phyloP scores from a whole-genome alignment of 2,329 filamentous ascomycete species.

The Gaeumannomyces tritici region DNA sequence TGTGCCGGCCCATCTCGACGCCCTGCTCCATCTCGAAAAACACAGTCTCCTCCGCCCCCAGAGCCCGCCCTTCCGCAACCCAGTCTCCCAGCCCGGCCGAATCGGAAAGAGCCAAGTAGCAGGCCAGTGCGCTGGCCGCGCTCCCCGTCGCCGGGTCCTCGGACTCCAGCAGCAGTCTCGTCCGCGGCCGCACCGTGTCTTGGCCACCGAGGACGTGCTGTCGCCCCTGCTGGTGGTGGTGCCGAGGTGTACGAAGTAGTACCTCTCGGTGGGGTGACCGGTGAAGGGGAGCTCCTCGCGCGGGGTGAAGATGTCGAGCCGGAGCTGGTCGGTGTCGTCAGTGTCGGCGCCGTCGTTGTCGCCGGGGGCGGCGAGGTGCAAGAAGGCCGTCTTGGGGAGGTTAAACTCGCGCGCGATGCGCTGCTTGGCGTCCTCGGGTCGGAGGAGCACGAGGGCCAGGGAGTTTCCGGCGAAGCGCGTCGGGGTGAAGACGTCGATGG shows the following conservation, averaged over 20 bases:
- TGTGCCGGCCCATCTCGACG: constrained; percentile 56
- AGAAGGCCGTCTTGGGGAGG: constrained; percentile 54
- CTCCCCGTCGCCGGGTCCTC: constrained; percentile 57
- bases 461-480: constrained; percentile 47
- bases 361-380: constrained; percentile 33
- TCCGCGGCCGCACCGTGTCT: constrained; percentile 33
- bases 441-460: constrained; percentile 48
- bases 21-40: constrained; percentile 51
- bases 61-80: background rate
- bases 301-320: constrained; percentile 51
- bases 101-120: constrained; percentile 36
- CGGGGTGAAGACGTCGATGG: constrained; percentile 49
- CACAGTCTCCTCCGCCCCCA: constrained; percentile 5
- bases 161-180: constrained; percentile 48
- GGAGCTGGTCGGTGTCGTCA: constrained; percentile 15
- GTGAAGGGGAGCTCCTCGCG: constrained; percentile 48
- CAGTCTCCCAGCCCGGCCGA: constrained; percentile 22
- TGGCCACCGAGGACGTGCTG: constrained; percentile 4
- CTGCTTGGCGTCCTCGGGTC: constrained; percentile 42
- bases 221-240: constrained; percentile 2
- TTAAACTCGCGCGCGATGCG: constrained; percentile 53
- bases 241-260: constrained; percentile 44
- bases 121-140: constrained; percentile 46
- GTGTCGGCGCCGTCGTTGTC: constrained; percentile 10
- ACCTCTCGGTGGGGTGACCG: constrained; percentile 49